Conservation (phyloP, 2,329 filamentous ascomycete species). For the Cordyceps pruinosa region DNA sequence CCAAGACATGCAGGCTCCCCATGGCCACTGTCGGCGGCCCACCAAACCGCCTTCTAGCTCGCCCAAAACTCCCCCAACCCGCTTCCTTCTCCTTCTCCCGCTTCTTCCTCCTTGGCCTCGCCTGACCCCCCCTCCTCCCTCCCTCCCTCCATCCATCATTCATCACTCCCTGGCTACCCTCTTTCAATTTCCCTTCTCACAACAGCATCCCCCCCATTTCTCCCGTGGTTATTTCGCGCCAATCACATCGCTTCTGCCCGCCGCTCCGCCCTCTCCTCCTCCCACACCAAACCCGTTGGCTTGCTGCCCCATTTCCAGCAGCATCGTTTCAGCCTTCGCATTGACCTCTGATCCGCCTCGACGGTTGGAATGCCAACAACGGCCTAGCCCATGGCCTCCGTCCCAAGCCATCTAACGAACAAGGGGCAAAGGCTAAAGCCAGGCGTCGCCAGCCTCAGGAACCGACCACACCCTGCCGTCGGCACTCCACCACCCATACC, state of each 20-base stretch:
- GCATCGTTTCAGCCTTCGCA: slow-evolving; percentile 12
- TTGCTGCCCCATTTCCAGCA: background rate
- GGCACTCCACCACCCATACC: background rate
- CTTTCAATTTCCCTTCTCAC: no score
- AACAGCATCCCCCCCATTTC: no score
- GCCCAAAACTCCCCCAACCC: background rate
- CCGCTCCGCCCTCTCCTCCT: background rate
- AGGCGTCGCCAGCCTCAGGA: background rate
- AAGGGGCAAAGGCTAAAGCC: background rate
- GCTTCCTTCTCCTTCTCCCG: background rate
- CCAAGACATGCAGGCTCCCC: background rate
- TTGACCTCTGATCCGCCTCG: slow-evolving; percentile 10
- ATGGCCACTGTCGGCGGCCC: background rate
- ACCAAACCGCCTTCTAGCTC: slow-evolving; percentile 3
- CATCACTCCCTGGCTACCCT: no score
- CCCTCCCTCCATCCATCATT: background rate
- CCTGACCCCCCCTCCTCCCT: background rate
- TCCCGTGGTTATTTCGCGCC: background rate
- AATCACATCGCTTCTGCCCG: background rate
- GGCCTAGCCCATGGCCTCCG: background rate
- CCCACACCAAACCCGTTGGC: background rate
- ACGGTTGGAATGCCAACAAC: background rate
- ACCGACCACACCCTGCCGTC: background rate
- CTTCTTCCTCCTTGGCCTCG: background rate
- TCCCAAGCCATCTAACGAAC: background rate